phyloP scores from a whole-genome alignment of 2,329 filamentous ascomycete genomes.

The Penicillium corylophilum region DNA sequence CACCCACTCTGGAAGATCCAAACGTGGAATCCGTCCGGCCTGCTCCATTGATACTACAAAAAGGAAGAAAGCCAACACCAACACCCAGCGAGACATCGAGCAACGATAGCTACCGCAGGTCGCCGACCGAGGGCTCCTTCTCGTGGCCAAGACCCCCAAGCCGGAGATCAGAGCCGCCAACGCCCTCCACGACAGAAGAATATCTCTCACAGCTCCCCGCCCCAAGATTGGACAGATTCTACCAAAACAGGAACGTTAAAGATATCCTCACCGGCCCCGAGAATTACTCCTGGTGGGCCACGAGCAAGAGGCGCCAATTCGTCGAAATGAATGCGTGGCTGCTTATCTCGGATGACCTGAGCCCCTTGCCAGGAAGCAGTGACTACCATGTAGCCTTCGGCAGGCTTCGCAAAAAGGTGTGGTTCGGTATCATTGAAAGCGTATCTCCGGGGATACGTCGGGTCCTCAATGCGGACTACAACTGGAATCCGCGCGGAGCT shows the following conservation, averaged over 20 bases:
- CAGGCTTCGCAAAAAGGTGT: not conserved
- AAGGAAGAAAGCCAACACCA: not conserved
- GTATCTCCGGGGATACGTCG: slow-evolving; percentile 1
- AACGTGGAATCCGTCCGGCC: not conserved
- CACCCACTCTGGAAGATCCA: not conserved
- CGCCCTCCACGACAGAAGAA: not conserved
- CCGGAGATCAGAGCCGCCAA: not conserved
- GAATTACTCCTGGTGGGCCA: slow-evolving; percentile 4
- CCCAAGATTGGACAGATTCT: not conserved
- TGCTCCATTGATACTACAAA: no score
- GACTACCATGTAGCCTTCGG: not conserved
- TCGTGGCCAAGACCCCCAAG: not conserved
- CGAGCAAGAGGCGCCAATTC: not conserved
- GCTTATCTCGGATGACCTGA: not conserved
- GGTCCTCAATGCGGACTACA: not conserved
- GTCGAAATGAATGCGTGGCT: not conserved
- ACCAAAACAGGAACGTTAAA: not conserved
- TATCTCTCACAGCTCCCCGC: not conserved
- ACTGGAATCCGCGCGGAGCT: not conserved
- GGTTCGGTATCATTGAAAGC: slow-evolving; percentile 3
- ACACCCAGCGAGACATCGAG: not conserved
- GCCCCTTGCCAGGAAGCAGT: not conserved
- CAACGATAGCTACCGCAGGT: not conserved
- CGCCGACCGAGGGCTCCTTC: not conserved
- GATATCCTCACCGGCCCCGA: slow-evolving; percentile 3